Evolutionary conservation across 345 rosid species (phyloP), one percentile per base, ranked within the genome.

Genomic region (Ricinus communis): DNA sequence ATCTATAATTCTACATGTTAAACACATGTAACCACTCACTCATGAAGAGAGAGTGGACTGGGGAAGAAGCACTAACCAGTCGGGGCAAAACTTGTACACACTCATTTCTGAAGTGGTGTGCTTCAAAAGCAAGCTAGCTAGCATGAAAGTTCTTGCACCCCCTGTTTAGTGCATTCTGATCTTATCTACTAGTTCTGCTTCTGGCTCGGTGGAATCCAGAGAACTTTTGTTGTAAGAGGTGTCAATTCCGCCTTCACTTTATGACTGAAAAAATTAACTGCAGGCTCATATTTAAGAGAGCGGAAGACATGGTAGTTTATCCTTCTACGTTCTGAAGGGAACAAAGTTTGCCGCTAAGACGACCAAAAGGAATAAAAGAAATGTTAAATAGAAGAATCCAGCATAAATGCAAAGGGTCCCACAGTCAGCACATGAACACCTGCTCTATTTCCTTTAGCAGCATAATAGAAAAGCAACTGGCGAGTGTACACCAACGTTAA

Each of bases 41-140:
- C 43, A 38, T 38, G 43, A 38, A 38, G 43, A 38, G 5, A 38
- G 43, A 4, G 43, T 38, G 43, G 10, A 67, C 5, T 9, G 66
- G 64, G 13, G 8, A 15, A 54, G 56, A 12, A 7, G 0, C n/a
- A 13, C 70, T 52, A 45, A 56, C 71, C 58, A 46, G 52, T 46
- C 33, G 1, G 58, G 76, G 59, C 70, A 72, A 31, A 72, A 56
- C 58, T 57, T 56, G 65, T 30, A 46, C 0, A 30, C 45, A 15
- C 58, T 33, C 65, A 56, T 72, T 43, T 31, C 19, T 14, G 7
- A 72, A 5, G 8, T 38, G 43, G 9, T 12, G 25, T 7, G 31
- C 28, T 27, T 52, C 16, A 19, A 27, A 15, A 40, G 31, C 50
- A 22, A 24, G 24, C 24, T 19, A 18, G 18, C 41, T 19, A 43